phyloP scores from a whole-genome alignment of 352 stramenopile species.

The Phytophthora uliginosa region DNA sequence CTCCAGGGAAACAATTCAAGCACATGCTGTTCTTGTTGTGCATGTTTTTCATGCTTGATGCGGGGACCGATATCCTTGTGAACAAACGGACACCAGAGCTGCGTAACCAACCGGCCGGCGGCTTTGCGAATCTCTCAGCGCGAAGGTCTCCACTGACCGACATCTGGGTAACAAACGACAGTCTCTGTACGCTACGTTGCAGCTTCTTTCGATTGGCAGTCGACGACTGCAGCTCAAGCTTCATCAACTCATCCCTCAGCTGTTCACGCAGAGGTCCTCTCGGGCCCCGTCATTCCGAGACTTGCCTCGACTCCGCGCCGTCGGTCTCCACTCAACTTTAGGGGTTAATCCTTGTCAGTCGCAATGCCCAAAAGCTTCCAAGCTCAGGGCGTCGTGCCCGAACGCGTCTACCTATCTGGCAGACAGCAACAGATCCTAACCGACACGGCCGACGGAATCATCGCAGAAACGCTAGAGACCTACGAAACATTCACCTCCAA shows the following conservation, averaged over 20 bases:
- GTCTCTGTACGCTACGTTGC: constrained; percentile 8
- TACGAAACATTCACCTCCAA: constrained; percentile 61
- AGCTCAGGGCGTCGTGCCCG: constrained; percentile 21
- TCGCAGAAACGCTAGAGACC: constrained; percentile 65
- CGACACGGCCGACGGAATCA: constrained; percentile 60
- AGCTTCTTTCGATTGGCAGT: constrained; percentile 21
- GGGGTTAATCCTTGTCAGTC: background rate
- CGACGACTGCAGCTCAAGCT: constrained; percentile 13
- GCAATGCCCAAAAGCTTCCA: constrained; percentile 32
- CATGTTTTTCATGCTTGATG: background rate
- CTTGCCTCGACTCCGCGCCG: constrained; percentile 15
- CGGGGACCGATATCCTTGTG: background rate
- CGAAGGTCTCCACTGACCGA: constrained; percentile 7
- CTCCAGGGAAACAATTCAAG: background rate
- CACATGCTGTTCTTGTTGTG: background rate
- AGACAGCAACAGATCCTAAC: constrained; percentile 48
- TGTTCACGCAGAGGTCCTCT: constrained; percentile 21
- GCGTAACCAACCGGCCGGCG: background rate
- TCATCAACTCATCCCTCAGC: constrained; percentile 32
- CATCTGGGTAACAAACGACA: constrained; percentile 18
- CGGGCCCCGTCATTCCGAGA: constrained; percentile 25
- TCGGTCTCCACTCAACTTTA: background rate
- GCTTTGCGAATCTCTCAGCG: constrained; percentile 4
- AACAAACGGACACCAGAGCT: background rate
- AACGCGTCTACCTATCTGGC: constrained; percentile 24